Base-by-base conservation (phyloP, 305 asterid species). In the Plantago rigida region DNA sequence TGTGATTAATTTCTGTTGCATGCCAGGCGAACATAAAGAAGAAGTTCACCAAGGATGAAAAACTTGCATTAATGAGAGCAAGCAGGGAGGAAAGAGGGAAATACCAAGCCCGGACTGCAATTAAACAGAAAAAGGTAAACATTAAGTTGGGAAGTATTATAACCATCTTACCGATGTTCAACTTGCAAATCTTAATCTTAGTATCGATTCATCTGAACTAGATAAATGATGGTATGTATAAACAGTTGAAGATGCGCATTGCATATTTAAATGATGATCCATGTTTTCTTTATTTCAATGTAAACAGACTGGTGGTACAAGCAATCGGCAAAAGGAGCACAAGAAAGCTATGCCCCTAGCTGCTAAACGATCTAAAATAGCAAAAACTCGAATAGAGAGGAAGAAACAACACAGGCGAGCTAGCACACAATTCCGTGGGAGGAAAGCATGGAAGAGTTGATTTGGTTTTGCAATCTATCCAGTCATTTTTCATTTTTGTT, bases 401-500 rank as follows among this genome's bases (percentile, higher is more conserved):
- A 86, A 83, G 83, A 83, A 19, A 64, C 65, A 66, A 58, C 64
- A 59, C 36, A 67, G 61, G 9, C 73, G 70, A 0, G 47, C 91
- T 0, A 84, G 85, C 72, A 88, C 81, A 54, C 95, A 92, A 62
- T 86, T 86, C 74, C 90, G 95, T 28, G 99, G 99, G 52, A 83
- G 87, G 76, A 92, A 88, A 78, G 99, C 99, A 55, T 92, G 99
- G 99, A 92, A 92, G 69, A 82, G 77, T 36, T 36, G 11, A 36
- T 36, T 36, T 36, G 5, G 44, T 6, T 36, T 36, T 36, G 2
- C 7, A 31, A 71, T 71, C 39, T 12, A 22, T 22, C 45, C 12
- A 10, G 51, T 58, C 48, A 22, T 22, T 22, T 22, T 22, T 22
- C 26, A 22, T 22, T 22, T 22, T 22, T 22, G 26, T 22, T 22